These are phyloP conservation scores for Ascochyta clinopodiicola DNA, from an alignment of 2,329 filamentous ascomycete species.

Conservation along the genomic window DNA sequence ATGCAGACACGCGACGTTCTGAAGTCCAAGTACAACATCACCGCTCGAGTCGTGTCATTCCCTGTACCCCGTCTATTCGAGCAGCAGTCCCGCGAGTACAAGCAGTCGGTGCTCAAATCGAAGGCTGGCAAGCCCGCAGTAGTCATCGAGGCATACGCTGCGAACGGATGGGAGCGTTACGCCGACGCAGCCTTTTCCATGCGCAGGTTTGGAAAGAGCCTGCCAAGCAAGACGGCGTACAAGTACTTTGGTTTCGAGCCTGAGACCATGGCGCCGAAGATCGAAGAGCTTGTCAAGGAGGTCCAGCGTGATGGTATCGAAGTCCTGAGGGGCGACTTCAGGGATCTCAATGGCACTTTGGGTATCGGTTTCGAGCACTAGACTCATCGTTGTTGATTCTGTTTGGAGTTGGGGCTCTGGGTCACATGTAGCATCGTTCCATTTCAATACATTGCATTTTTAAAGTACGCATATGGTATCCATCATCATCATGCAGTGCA, in stretches of 20 bases:
- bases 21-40: constrained; percentile 45
- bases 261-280: constrained; percentile 51
- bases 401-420: background rate
- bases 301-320: constrained; percentile 43
- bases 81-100: constrained; percentile 52
- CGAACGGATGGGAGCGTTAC: constrained; percentile 65
- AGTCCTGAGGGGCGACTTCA: constrained; percentile 14
- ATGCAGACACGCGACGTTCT: constrained; percentile 50
- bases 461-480: no score
- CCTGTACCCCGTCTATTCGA: constrained; percentile 57
- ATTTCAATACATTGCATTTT: no score
- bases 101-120: constrained; percentile 51
- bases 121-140: constrained; percentile 55
- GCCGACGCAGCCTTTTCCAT: constrained; percentile 62
- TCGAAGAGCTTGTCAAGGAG: constrained; percentile 44
- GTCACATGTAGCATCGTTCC: background rate
- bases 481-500: no score
- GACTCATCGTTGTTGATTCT: background rate
- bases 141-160: constrained; percentile 64
- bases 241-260: constrained; percentile 62
- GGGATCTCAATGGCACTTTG: constrained; percentile 18
- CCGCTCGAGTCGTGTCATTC: constrained; percentile 55
- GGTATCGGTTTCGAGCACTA: constrained; percentile 20
- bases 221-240: constrained; percentile 61
- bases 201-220: constrained; percentile 59